A percentile compares a stretch with the other conserved stretches of the same genome.
Conservation (phyloP, 176 grass and related monocot species). For the Oryza brachyantha region DNA sequence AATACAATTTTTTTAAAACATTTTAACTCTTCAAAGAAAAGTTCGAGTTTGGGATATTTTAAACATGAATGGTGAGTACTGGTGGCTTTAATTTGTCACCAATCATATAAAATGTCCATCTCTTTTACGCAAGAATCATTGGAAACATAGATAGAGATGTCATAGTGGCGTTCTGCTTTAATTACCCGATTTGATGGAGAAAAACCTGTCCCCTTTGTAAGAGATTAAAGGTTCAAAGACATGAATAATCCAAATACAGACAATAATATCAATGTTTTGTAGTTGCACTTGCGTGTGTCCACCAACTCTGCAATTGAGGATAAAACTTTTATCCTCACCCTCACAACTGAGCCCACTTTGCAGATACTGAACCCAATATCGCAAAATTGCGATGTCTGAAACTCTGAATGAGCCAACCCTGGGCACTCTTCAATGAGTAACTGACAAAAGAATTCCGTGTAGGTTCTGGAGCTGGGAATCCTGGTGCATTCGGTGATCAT, state of each 20-base stretch:
- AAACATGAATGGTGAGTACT: neutral
- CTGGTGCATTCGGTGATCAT: conserved; percentile 92
- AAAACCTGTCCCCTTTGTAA: neutral
- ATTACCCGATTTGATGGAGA: neutral
- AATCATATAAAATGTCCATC: neutral
- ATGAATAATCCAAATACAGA: conserved; percentile 11
- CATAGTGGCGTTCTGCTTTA: neutral
- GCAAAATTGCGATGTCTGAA: neutral
- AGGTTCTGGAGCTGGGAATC: conserved; percentile 93
- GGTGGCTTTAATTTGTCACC: neutral
- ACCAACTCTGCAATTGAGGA: neutral
- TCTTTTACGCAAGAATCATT: neutral
- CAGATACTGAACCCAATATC: conserved; percentile 28
- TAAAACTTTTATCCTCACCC: neutral
- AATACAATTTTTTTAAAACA: neutral
- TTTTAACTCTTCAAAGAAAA: neutral
- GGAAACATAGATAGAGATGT: neutral
- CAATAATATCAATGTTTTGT: conserved; percentile 25
- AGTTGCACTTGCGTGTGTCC: neutral
- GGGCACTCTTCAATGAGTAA: neutral
- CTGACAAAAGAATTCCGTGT: neutral
- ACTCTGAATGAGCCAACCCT: neutral
- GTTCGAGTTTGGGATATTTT: neutral
- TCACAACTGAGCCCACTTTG: neutral
- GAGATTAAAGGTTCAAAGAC: neutral